Base-by-base conservation (phyloP, 2,329 filamentous ascomycete genomes). In the Pseudogymnoascus sp. region DNA sequence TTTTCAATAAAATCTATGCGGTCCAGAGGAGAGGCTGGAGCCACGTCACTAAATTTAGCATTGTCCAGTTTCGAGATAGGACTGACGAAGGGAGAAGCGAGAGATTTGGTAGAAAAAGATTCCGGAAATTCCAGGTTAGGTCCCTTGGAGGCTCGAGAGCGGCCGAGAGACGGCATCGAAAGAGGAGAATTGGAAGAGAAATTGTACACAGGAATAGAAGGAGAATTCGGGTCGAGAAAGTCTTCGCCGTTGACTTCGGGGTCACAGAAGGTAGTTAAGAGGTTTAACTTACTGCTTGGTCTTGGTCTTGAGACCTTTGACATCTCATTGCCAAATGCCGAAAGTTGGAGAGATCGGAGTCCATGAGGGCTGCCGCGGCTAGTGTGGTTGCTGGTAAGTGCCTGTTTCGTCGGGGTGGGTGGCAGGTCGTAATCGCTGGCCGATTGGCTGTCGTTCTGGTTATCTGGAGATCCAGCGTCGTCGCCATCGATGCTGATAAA, bases 381-480 rank as follows among this genome's bases (percentile, higher is more conserved):
- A 30, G 23, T 23, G 55, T 42, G 67, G 63, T 11, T 66, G 63
- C 8, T 68, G 63, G 30, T 36, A 35, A 76, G 64, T 72, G 77
- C 75, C 67, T 85, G 85, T 75, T 96, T 97, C 0, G 94, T 97
- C 0, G 94, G 94, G 1, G 94, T 99, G 0, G 93, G 92, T n/a
- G 93, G 92, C 63, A 93, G 79, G 59, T 96, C 92, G 39, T 77
- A 80, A 63, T 92, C 90, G 16, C 76, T 79, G 61, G 81, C 80
- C 4, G 77, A 74, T 68, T 87, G 84, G 66, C 79, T 82, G 63
- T 86, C 84, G 67, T 82, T 78, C 67, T 83, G 81, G 63, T 82
- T 77, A 59, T 96, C 90, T 41, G 30, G 30, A 8, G 30, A 33
- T 33, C 30, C 30, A 33, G 71, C 71, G 4, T 73, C 72, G 60